phyloP scores from a whole-genome alignment of 345 rosid genomes.

The Salix exigua region DNA sequence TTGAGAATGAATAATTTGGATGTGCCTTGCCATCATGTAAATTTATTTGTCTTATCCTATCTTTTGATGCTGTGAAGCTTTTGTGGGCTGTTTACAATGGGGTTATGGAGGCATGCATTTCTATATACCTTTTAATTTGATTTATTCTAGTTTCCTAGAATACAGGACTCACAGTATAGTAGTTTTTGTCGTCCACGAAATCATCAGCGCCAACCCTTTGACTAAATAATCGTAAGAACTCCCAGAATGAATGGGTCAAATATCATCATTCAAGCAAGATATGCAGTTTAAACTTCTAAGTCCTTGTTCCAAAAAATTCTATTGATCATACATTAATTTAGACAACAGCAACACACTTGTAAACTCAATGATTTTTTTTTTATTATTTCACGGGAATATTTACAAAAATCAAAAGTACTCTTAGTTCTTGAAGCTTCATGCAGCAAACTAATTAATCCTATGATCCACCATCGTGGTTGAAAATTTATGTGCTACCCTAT shows the following conservation, averaged over 20 bases:
- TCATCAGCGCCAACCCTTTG: not conserved
- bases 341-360: not conserved
- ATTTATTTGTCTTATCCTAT: not conserved
- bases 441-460: not conserved
- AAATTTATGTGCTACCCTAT: not conserved
- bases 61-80: not conserved
- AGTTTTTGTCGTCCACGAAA: not conserved
- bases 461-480: not conserved
- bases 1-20: not conserved
- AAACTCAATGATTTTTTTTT: not conserved
- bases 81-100: not conserved
- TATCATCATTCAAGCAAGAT: not conserved
- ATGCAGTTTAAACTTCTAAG: not conserved
- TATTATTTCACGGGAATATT: not conserved
- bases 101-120: too few species aligned
- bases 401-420: not conserved
- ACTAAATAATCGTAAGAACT: not conserved
- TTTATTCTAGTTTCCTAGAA: not conserved
- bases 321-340: not conserved
- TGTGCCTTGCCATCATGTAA: not conserved
- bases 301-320: not conserved
- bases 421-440: not conserved
- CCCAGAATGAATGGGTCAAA: not conserved
- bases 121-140: not conserved
- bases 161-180: not conserved